Evolutionary conservation across 192 early-diverging fungal genomes (phyloP), one percentile per base, ranked within the genome.

Genomic region (Backusella liffmaniae): DNA sequence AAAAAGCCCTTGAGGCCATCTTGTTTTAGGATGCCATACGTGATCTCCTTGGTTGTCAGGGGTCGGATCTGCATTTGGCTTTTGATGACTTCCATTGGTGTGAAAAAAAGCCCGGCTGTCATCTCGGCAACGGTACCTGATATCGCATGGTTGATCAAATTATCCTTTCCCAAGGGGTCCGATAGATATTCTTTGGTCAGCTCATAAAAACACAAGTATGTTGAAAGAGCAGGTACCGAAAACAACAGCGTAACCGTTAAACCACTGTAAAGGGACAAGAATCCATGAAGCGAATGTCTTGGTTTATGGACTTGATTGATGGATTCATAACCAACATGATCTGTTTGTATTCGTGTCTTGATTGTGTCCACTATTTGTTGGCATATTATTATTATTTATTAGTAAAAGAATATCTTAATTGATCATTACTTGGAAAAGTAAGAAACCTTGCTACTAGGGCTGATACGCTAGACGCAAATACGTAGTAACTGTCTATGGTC

Each of bases 61-160:
- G 35, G n/a, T 18, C 67, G 37, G 8, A 70, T 85, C 77, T 96
- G 94, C 62, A 93, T 75, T 51, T 87, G 88, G 35, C 86, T 91
- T 69, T 96, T 96, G 32, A 96, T 32, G 0, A 96, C 90, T 76
- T 96, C 94, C 94, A 96, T 96, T 2, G 94, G 94, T 15, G 93
- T 94, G 84, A 92, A 96, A 23, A 94, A 84, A 8, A 91, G 66
- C 2, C 93, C 93, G 2, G 88, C 88, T 0, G 86, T 59, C 5
- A 85, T 77, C 78, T 96, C 94, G 5, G 94, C 93, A 10, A 78
- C 73, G 0, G 79, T 75, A 1, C 87, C 93, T 30, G 89, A 84
- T 5, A 84, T 34, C 9, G 87, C 81, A 81, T 95, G 90, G 44
- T 88, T 91, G 2, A 73, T 15, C 21, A 91, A 80, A 15, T 82